Evolutionary conservation across 2,329 filamentous ascomycete genomes (phyloP), one percentile per base, ranked within the genome.

Genomic region (Capronia coronata): DNA sequence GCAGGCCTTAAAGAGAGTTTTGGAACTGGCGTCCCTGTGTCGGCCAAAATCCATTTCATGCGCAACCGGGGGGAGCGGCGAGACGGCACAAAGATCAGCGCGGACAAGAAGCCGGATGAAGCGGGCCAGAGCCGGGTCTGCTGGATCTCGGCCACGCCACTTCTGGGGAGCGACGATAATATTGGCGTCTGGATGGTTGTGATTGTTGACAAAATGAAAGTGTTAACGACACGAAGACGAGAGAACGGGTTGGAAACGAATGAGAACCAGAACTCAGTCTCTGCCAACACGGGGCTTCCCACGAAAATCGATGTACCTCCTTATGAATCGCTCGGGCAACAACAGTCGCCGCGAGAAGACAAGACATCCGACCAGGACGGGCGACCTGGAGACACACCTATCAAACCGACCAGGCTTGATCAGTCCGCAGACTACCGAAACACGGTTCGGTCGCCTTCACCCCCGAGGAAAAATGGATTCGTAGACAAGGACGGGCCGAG

Each of bases 171-270:
- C 16, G 69, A 73, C 48, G 68, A 69, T 23, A 62, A 61, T 37
- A 66, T 72, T 11, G 71, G 71, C 4, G 71, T 73, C 1, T 73
- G 71, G 71, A 73, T 73, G 69, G 60, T 72, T 2, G 68, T 73
- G 2, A 64, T 73, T 60, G 67, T 71, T 1, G 70, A 72, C 47
- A 64, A 67, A 30, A 47, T 23, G 1, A 54, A 49, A 39, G 50
- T 49, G 18, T 37, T 38, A 13, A 40, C 22, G 10, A 16, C 14
- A 21, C 7, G 10, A 23, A 16, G 14, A 13, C 16, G 10, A 2
- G 35, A 41, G n/a, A 34, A 30, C 3, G 25, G 14, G 21, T 14
- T 18, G 4, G 19, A 13, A 13, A 32, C 19, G 8, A 18, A 29
- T 29, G 10, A n/a, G 14, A 32, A 25, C 13, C 9, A 48, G 14